Evolutionary conservation across 495 filamentous ascomycete species (phyloP).

Genomic region (Niebla homalea): DNA sequence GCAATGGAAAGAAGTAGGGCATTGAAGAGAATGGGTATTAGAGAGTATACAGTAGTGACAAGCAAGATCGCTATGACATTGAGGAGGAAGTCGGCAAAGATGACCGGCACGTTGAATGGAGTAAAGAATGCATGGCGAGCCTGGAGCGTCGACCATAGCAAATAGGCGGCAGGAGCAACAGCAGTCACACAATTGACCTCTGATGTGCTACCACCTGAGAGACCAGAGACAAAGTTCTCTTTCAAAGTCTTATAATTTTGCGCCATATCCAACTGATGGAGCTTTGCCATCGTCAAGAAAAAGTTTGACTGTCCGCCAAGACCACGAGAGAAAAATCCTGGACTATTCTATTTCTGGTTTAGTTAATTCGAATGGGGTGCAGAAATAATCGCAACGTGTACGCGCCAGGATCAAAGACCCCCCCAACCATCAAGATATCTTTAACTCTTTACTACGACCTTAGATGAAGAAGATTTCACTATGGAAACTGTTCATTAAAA

Average conservation of each 20-base stretch:
- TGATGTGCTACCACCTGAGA: slow-evolving; percentile 66
- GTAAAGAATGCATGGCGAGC: slow-evolving; percentile 75
- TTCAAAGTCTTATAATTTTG: slow-evolving; percentile 75
- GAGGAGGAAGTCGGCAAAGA: slow-evolving; percentile 70
- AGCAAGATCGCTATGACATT: slow-evolving; percentile 72
- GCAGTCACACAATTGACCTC: slow-evolving; percentile 81
- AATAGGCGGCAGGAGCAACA: slow-evolving; percentile 67
- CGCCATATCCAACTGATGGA: slow-evolving; percentile 30
- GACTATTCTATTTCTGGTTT: no score
- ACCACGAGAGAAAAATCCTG: no score
- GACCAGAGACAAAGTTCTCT: slow-evolving; percentile 88
- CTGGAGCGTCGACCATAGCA: slow-evolving; percentile 85
- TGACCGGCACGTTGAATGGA: slow-evolving; percentile 51
- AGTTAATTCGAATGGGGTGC: no score
- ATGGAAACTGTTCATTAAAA: no score
- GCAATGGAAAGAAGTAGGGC: slow-evolving; percentile 61
- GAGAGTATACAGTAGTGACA: slow-evolving; percentile 75
- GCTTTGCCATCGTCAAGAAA: no score
- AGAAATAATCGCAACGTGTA: no score
- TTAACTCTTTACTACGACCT: no score
- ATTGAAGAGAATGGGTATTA: slow-evolving; percentile 59
- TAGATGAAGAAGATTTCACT: no score
- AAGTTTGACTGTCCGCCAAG: no score
- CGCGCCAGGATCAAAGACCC: no score
- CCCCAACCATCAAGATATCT: no score